Base-by-base conservation (phyloP, 257 asterid genomes). In the Solanum pimpinellifolium region DNA sequence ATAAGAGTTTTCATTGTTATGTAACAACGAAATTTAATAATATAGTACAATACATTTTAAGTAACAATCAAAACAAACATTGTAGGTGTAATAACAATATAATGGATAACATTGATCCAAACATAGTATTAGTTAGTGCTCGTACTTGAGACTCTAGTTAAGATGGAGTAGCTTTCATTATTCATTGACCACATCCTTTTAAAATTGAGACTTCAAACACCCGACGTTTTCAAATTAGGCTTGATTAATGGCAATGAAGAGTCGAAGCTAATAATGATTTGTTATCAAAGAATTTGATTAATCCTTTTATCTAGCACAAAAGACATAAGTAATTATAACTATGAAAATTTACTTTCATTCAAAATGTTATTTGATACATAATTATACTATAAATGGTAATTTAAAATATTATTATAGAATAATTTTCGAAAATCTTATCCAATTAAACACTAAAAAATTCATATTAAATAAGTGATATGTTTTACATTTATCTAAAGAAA, bases 111-210 rank as follows among this genome's bases (percentile, higher is more conserved):
- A 33, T 0, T 33, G 4, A 33, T 33, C 1, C 5, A 33, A 33
- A 33, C 0, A 33, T 33, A 33, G 5, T 33, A 0, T 33, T 37
- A 37, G 7, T 37, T 6, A 52, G 4, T 9, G 0, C 1, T 52
- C 0, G 9, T 16, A 16, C 62, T 16, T 52, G n/a, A 52, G 23
- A 16, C n/a, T 56, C 65, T 56, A 18, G 62, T 52, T 52, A 52
- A 52, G 0, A 52, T 0, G 23, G 0, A 52, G 62, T 0, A 16
- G 10, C 4, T 9, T 4, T 1, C 4, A 52, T 18, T 9, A 52
- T 52, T 11, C 1, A 52, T 6, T 52, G 11, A 52, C 62, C 23
- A 52, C 23, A 6, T 52, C 23, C 4, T 52, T 56, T 56, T 56
- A 18, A n/a, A 56, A 56, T 56, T 56, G 65, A 56, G n/a, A 56